Conservation (phyloP, 331 rosid species). For the Acacia pycnantha region DNA sequence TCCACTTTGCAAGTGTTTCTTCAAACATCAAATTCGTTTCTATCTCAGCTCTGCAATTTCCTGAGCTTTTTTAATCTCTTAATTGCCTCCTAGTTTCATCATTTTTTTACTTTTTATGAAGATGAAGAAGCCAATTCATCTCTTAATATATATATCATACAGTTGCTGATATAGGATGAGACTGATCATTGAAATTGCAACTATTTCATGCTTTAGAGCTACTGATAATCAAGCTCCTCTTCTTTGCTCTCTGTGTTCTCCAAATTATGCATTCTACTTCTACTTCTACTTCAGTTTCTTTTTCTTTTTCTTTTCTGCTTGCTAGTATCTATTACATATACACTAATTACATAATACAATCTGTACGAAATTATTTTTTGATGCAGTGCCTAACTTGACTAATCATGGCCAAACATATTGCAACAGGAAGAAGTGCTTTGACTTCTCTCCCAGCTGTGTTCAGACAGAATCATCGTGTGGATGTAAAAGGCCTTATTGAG, state of each 20-base stretch:
- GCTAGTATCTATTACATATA: not conserved
- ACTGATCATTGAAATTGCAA: not conserved
- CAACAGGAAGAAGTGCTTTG: conserved; percentile 6
- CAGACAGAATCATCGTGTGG: not conserved
- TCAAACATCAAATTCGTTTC: conserved; percentile 9
- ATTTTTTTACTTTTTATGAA: not conserved
- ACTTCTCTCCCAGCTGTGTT: not conserved
- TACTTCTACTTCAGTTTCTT: not conserved
- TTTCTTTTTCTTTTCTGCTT: not conserved
- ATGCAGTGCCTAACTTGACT: conserved; percentile 18
- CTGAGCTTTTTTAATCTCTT: not conserved
- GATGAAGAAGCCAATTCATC: not conserved
- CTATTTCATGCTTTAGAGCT: not conserved
- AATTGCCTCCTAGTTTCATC: not conserved
- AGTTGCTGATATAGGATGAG: not conserved
- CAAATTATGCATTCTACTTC: not conserved
- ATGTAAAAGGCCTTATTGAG: not conserved
- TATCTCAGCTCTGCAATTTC: not conserved
- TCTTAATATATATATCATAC: not conserved
- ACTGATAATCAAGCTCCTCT: not conserved
- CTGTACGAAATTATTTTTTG: not conserved
- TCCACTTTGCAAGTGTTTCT: conserved; percentile 25
- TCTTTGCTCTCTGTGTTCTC: not conserved
- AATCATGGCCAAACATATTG: conserved; percentile 28
- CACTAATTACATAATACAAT: not conserved